Percentiles rank a stretch among this genome's conserved stretches.
Evolutionary conservation across 2,329 filamentous ascomycete genomes (phyloP).

Genomic region (Fusarium mexicanum): DNA sequence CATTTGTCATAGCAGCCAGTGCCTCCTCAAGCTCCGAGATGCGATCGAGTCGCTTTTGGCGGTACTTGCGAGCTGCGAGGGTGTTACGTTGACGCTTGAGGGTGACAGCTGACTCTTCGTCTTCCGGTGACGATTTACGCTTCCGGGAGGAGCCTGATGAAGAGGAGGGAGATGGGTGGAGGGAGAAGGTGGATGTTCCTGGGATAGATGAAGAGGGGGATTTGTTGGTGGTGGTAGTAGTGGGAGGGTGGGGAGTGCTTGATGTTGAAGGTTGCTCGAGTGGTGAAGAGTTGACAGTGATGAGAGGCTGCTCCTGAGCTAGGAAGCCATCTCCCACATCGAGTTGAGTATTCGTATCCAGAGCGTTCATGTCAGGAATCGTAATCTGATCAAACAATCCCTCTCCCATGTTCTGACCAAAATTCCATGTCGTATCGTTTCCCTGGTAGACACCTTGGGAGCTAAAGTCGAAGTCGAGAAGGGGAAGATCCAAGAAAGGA

Average conservation of each 20-base stretch:
- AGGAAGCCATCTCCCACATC: conserved; percentile 33
- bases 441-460: conserved; percentile 9
- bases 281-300: conserved; percentile 20
- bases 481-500: conserved; percentile 34
- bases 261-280: conserved; percentile 20
- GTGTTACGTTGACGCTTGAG: conserved; percentile 75
- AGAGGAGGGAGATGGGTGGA: conserved; percentile 31
- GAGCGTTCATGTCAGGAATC: conserved; percentile 12
- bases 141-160: conserved; percentile 34
- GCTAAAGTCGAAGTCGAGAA: conserved; percentile 16
- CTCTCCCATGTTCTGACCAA: conserved; percentile 6
- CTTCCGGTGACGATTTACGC: conserved; percentile 38
- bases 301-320: conserved; percentile 22
- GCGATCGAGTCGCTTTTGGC: conserved; percentile 75
- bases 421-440: conserved; percentile 17
- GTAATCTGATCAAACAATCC: conserved; percentile 29
- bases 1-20: conserved; percentile 66
- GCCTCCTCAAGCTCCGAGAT: conserved; percentile 69
- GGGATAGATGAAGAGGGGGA: conserved; percentile 35
- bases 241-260: conserved; percentile 4
- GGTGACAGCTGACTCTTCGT: conserved; percentile 41
- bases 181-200: conserved; percentile 38
- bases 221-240: conserved; percentile 19
- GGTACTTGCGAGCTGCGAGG: conserved; percentile 75
- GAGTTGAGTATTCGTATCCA: conserved; percentile 15